Evolutionary conservation across 2,329 filamentous ascomycete species (phyloP).

Genomic region (Fusarium sp.): DNA sequence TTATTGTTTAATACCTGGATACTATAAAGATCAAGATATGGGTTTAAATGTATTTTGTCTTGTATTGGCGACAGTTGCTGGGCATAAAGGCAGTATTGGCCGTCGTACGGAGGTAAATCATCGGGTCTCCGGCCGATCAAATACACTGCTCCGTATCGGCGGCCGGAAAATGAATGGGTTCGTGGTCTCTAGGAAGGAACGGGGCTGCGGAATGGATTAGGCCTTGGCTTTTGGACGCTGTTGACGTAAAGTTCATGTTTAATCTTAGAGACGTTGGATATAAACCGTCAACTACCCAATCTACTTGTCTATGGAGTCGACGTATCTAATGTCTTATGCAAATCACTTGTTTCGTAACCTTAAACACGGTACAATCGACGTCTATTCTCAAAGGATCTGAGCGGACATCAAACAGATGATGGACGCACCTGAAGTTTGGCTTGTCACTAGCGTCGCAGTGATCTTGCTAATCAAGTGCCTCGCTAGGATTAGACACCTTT

Average conservation of each 20-base stretch:
- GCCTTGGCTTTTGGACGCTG: conserved; percentile 12
- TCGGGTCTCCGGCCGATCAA: conserved; percentile 26
- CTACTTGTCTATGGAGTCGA: neutral
- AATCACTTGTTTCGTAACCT: neutral
- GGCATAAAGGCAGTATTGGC: conserved; percentile 4
- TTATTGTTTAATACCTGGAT: neutral
- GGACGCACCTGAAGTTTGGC: conserved; percentile 1
- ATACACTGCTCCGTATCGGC: conserved; percentile 29
- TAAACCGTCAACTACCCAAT: neutral
- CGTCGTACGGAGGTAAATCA: conserved; percentile 18
- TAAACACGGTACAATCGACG: neutral
- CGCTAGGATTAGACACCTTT: conserved; percentile 32
- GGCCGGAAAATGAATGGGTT: conserved; percentile 21
- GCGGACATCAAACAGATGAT: conserved; percentile 2
- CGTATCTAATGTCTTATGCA: neutral
- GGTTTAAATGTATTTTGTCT: neutral
- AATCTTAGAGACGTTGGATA: neutral
- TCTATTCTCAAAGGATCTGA: conserved; percentile 13
- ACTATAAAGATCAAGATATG: neutral
- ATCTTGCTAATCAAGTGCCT: conserved; percentile 32
- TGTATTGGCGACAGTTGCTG: neutral
- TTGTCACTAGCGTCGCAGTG: conserved; percentile 22
- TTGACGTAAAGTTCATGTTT: neutral
- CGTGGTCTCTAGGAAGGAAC: conserved; percentile 8
- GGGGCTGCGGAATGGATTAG: conserved; percentile 16